A percentile compares a stretch with the other conserved stretches of the same genome.
phyloP scores from a whole-genome alignment of 768 basidiomycete species.

The Hebeloma cylindrosporum region DNA sequence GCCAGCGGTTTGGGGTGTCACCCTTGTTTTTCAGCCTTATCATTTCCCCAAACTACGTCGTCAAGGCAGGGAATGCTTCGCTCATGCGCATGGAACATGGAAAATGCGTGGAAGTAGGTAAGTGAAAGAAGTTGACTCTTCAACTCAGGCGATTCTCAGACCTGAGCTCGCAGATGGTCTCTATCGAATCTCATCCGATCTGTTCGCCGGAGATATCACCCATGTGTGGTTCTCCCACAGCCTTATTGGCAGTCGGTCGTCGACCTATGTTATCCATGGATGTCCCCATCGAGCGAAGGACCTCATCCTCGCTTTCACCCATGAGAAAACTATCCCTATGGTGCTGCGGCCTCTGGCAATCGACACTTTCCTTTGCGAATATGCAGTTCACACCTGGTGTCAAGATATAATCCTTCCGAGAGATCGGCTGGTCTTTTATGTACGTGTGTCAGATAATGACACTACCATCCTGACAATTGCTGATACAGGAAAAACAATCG shows the following conservation, averaged over 20 bases:
- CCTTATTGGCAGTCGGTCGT: background rate
- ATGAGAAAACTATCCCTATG: background rate
- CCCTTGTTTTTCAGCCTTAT: slow-evolving; percentile 2
- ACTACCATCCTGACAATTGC: background rate
- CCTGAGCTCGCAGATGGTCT: slow-evolving; percentile 2
- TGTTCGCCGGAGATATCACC: background rate
- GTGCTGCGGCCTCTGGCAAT: slow-evolving; percentile 15
- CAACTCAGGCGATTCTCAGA: background rate
- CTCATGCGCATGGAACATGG: background rate
- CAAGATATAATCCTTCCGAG: slow-evolving; percentile 1
- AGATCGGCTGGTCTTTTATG: slow-evolving; percentile 11
- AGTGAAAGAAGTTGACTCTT: background rate
- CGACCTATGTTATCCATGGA: slow-evolving; percentile 5
- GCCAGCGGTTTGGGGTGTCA: slow-evolving; percentile 6
- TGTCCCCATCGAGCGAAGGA: background rate
- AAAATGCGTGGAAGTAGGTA: background rate
- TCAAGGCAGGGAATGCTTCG: background rate
- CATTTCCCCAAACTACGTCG: background rate
- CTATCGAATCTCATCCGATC: slow-evolving; percentile 1
- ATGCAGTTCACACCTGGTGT: background rate
- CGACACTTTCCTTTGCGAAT: slow-evolving; percentile 14
- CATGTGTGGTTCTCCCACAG: slow-evolving; percentile 10
- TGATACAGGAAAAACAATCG: slow-evolving; percentile 9
- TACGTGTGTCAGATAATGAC: background rate
- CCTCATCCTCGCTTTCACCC: background rate